phyloP scores from a whole-genome alignment of 352 stramenopile species.

The Phytophthora idaei region DNA sequence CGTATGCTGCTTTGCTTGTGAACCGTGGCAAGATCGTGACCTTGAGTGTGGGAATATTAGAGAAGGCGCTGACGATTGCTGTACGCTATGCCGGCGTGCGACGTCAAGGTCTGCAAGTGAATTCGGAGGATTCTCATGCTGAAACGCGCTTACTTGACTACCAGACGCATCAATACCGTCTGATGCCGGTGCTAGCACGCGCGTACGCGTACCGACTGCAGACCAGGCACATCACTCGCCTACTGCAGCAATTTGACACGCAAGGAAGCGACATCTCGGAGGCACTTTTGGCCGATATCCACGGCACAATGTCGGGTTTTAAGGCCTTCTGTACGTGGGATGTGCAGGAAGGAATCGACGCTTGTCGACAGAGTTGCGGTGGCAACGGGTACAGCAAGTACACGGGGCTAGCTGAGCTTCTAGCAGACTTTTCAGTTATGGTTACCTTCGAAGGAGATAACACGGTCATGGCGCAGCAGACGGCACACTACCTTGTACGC shows the following conservation, averaged over 20 bases:
- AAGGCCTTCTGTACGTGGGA: constrained; percentile 95
- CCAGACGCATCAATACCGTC: constrained; percentile 93
- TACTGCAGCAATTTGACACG: constrained; percentile 88
- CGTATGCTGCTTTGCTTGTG: constrained; percentile 76
- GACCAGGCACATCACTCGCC: constrained; percentile 78
- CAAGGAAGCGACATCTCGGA: constrained; percentile 71
- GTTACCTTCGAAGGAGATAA: constrained; percentile 98
- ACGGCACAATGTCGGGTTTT: constrained; percentile 93
- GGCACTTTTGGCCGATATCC: constrained; percentile 89
- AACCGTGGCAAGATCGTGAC: constrained; percentile 83
- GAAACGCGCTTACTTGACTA: constrained; percentile 95
- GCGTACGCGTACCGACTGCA: constrained; percentile 94
- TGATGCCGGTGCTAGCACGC: constrained; percentile 91
- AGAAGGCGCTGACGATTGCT: constrained; percentile 92
- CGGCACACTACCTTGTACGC: constrained; percentile 71
- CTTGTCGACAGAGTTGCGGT: constrained; percentile 94
- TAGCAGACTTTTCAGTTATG: constrained; percentile 95
- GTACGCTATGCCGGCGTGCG: constrained; percentile 93
- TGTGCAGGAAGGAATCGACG: constrained; percentile 91
- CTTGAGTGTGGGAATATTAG: constrained; percentile 77
- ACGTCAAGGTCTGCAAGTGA: constrained; percentile 81
- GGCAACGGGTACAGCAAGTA: constrained; percentile 94
- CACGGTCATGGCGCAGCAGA: constrained; percentile 96
- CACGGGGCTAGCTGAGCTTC: constrained; percentile 90
- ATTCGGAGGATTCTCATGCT: constrained; percentile 47